phyloP scores from a whole-genome alignment of 1,284 basidiomycete species.

The Heterobasidion occidentale region DNA sequence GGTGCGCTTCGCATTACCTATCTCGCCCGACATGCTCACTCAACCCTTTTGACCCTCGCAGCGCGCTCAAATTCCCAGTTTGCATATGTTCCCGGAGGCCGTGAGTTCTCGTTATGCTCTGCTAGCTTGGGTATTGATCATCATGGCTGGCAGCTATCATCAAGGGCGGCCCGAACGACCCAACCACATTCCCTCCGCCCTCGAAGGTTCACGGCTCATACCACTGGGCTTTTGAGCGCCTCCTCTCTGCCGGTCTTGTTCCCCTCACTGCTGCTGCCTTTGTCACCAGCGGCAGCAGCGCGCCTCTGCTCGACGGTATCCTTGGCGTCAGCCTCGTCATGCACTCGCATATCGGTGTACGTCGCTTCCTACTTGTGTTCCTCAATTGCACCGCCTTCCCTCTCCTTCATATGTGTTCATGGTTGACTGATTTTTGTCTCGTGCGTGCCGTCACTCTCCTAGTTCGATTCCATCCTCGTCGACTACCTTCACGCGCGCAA shows the following conservation, averaged over 20 bases:
- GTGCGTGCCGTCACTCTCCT: neutral
- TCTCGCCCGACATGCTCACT: neutral
- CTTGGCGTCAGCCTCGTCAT: conserved; percentile 84
- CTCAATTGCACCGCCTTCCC: neutral
- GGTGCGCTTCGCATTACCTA: conserved; percentile 13
- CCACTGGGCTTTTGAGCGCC: conserved; percentile 97
- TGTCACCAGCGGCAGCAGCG: conserved; percentile 58
- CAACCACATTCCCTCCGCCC: conserved; percentile 80
- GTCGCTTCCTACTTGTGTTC: conserved; percentile 17
- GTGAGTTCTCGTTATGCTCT: conserved; percentile 32
- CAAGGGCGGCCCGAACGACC: conserved; percentile 94
- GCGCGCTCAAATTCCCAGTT: conserved; percentile 19
- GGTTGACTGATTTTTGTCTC: neutral
- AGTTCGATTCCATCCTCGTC: conserved; percentile 70
- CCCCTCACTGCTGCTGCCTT: conserved; percentile 84
- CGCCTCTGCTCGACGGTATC: conserved; percentile 84
- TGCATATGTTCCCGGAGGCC: conserved; percentile 61
- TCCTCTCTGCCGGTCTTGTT: conserved; percentile 81
- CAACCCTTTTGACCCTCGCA: conserved; percentile 7
- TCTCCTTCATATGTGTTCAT: neutral
- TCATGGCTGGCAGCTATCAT: conserved; percentile 65
- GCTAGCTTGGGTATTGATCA: neutral
- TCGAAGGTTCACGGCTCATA: conserved; percentile 85
- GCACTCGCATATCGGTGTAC: conserved; percentile 91
- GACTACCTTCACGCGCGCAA: conserved; percentile 96